These are phyloP conservation scores for Huntiella abstrusa DNA, from an alignment of 2,329 filamentous ascomycete species.

Conservation along the genomic window DNA sequence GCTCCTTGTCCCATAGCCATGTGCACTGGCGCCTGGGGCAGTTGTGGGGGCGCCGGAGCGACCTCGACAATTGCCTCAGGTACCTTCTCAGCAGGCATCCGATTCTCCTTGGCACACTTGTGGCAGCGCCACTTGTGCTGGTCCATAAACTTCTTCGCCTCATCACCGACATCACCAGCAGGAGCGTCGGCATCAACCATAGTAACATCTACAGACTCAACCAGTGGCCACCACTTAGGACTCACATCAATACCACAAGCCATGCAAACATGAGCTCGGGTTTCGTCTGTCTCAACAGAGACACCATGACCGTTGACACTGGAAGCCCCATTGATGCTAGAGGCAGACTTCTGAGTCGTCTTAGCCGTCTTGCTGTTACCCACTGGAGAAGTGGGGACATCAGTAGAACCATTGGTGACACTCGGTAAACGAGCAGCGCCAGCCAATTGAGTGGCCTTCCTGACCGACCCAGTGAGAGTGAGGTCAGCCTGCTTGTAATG, in stretches of 20 bases:
- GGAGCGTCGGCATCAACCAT: slow-evolving; percentile 33
- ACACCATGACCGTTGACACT: slow-evolving; percentile 13
- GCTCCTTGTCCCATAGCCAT: not conserved
- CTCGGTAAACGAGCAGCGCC: slow-evolving; percentile 18
- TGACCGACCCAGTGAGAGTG: slow-evolving; percentile 73
- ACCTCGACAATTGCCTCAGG: slow-evolving; percentile 11
- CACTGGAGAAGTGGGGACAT: slow-evolving; percentile 15
- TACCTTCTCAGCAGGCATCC: slow-evolving; percentile 20
- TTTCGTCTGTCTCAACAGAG: not conserved
- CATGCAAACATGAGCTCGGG: slow-evolving; percentile 32
- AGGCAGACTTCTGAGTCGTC: not conserved
- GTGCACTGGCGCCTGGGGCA: slow-evolving; percentile 5
- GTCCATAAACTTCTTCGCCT: slow-evolving; percentile 39
- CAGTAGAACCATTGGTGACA: slow-evolving; percentile 29
- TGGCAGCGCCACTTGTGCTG: slow-evolving; percentile 54
- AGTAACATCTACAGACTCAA: slow-evolving; percentile 31
- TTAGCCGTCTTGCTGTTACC: slow-evolving; percentile 10
- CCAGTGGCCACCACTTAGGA: slow-evolving; percentile 52
- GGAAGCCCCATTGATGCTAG: slow-evolving; percentile 11
- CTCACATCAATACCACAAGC: slow-evolving; percentile 52
- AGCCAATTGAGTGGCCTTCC: slow-evolving; percentile 65
- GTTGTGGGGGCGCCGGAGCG: not conserved
- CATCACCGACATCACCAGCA: slow-evolving; percentile 25
- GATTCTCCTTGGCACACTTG: slow-evolving; percentile 45
- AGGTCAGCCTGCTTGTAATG: slow-evolving; percentile 92